A percentile compares a stretch with the other conserved stretches of the same genome.
Conservation (phyloP, 306 rosid species). For the Begonia loranthoides region DNA sequence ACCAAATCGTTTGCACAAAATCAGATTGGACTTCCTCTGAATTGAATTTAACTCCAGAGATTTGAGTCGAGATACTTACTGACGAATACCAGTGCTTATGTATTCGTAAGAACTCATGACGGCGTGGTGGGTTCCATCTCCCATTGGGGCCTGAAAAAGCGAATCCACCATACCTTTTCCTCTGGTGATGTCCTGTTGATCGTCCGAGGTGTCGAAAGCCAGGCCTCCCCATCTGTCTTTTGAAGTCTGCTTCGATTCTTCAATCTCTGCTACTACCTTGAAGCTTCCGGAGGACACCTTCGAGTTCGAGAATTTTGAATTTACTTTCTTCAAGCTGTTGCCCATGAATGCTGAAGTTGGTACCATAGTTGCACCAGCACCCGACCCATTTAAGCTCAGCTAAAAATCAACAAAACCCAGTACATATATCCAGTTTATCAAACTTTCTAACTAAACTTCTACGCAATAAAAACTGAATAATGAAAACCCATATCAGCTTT, state of each 20-base stretch:
- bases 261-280: constrained; percentile 38
- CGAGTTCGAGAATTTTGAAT: constrained; percentile 25
- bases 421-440: not conserved
- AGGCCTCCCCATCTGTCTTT: constrained; percentile 64
- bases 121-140: constrained; percentile 55
- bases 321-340: constrained; percentile 63
- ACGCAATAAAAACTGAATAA: not conserved
- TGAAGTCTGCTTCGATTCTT: constrained; percentile 35
- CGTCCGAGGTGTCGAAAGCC: constrained; percentile 65
- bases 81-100: constrained; percentile 59
- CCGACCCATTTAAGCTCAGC: constrained; percentile 60
- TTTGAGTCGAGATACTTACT: constrained; percentile 23
- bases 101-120: constrained; percentile 85
- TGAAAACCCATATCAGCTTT: too few relatives aligned
- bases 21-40: not conserved
- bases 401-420: constrained; percentile 12
- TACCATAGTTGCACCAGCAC: constrained; percentile 28
- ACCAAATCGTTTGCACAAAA: too few relatives aligned
- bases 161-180: constrained; percentile 92
- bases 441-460: not conserved
- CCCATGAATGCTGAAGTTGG: constrained; percentile 66
- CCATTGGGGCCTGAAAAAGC: constrained; percentile 66
- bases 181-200: constrained; percentile 92
- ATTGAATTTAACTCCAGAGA: not conserved
- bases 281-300: constrained; percentile 41